phyloP scores from a whole-genome alignment of 768 basidiomycete species.

The Russula ochroleuca region DNA sequence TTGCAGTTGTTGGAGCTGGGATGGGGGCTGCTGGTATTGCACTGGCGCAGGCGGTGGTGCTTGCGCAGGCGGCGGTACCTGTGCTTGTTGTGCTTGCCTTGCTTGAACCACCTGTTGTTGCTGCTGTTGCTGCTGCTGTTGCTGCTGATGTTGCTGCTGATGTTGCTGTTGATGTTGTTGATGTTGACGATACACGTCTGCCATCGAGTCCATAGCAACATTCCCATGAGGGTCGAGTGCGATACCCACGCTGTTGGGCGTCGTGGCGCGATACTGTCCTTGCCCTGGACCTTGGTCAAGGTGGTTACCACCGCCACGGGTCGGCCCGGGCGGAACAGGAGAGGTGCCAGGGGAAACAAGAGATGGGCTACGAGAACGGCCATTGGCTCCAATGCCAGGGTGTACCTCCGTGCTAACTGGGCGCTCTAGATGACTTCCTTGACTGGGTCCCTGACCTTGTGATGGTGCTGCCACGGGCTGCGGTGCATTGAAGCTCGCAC shows the following conservation, averaged over 20 bases:
- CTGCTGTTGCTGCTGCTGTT: conserved; percentile 30
- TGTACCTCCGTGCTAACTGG: conserved; percentile 63
- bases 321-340: conserved; percentile 37
- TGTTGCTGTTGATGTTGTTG: conserved; percentile 30
- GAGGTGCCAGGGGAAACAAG: conserved; percentile 48
- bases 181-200: conserved; percentile 41
- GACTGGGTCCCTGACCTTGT: conserved; percentile 20
- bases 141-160: too few species aligned
- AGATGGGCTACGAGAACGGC: conserved; percentile 58
- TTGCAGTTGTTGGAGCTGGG: conserved; percentile 33
- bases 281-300: conserved; percentile 26
- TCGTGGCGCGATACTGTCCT: conserved; percentile 50
- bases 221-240: conserved; percentile 73
- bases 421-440: conserved; percentile 36
- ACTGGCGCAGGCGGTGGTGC: conserved; percentile 34
- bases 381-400: conserved; percentile 79
- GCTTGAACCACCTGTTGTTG: conserved; percentile 19
- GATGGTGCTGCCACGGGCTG: conserved; percentile 30
- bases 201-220: conserved; percentile 79
- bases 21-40: conserved; percentile 39
- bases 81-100: conserved; percentile 27
- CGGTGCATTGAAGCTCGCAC: conserved; percentile 32
- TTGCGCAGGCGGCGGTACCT: conserved; percentile 38
- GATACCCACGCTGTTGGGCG: conserved; percentile 79
- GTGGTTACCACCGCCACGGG: conserved; percentile 22